Evolutionary conservation across 495 filamentous ascomycete species (phyloP).

Genomic region (Parmelia sp.): DNA sequence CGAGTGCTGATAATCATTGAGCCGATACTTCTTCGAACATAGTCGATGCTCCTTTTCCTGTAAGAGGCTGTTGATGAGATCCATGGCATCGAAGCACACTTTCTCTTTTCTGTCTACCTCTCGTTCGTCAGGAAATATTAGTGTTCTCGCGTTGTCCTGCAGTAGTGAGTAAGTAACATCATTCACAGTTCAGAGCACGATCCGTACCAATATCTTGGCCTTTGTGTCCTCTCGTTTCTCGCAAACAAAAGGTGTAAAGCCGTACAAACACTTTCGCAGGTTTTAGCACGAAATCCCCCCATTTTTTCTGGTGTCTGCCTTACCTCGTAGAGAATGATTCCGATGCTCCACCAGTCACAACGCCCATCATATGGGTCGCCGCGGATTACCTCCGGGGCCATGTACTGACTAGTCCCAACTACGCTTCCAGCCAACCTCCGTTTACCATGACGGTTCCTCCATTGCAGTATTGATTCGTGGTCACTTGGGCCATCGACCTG

Average conservation of each 20-base stretch:
- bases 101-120: slow-evolving; percentile 26
- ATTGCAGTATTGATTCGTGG: slow-evolving; percentile 59
- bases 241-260: slow-evolving; percentile 80
- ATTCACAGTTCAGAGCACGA: not conserved
- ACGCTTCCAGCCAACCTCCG: slow-evolving; percentile 72
- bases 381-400: slow-evolving; percentile 88
- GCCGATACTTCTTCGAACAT: slow-evolving; percentile 61
- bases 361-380: slow-evolving; percentile 81
- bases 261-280: slow-evolving; percentile 66
- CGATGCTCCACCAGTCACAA: slow-evolving; percentile 96
- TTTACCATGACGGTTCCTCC: slow-evolving; percentile 69
- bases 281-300: slow-evolving; percentile 9
- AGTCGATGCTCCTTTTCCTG: slow-evolving; percentile 71
- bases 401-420: slow-evolving; percentile 96
- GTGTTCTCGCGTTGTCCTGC: slow-evolving; percentile 45
- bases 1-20: slow-evolving; percentile 48
- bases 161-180: slow-evolving; percentile 19
- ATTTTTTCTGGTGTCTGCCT: slow-evolving; percentile 16
- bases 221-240: slow-evolving; percentile 79
- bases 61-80: slow-evolving; percentile 70
- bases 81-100: slow-evolving; percentile 51
- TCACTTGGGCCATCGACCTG: slow-evolving; percentile 27
- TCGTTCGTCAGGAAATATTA: slow-evolving; percentile 52
- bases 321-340: slow-evolving; percentile 83
- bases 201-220: slow-evolving; percentile 63